Evolutionary conservation across 495 filamentous ascomycete species (phyloP).

Genomic region (Ramalina intermedia): DNA sequence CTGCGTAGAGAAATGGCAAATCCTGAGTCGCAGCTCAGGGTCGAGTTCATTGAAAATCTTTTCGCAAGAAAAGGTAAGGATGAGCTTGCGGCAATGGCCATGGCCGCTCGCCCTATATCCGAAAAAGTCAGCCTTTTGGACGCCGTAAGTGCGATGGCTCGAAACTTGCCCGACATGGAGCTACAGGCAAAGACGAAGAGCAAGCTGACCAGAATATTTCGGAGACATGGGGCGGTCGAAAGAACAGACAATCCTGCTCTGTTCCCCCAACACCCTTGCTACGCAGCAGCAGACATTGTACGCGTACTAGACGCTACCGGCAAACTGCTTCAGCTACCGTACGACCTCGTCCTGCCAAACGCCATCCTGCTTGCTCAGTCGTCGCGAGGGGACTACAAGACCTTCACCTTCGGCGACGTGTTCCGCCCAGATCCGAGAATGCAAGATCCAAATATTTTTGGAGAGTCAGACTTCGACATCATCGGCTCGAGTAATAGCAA

Average conservation of each 20-base stretch:
- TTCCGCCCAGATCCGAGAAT: slow-evolving; percentile 69
- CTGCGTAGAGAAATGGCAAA: slow-evolving; percentile 70
- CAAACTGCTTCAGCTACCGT: slow-evolving; percentile 77
- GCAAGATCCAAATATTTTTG: slow-evolving; percentile 63
- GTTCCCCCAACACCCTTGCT: slow-evolving; percentile 70
- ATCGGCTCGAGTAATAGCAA: slow-evolving; percentile 65
- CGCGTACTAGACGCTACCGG: slow-evolving; percentile 71
- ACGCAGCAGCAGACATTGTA: slow-evolving; percentile 44
- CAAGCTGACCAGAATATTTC: slow-evolving; percentile 62
- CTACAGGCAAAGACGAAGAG: slow-evolving; percentile 65
- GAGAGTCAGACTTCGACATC: slow-evolving; percentile 93
- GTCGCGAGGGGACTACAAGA: slow-evolving; percentile 50
- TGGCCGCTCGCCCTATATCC: neutral
- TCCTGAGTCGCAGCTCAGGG: slow-evolving; percentile 72
- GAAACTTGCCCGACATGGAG: slow-evolving; percentile 35
- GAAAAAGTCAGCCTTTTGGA: slow-evolving; percentile 9
- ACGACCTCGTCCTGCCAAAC: slow-evolving; percentile 79
- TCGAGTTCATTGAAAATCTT: slow-evolving; percentile 61
- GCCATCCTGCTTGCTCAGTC: slow-evolving; percentile 72
- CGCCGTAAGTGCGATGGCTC: slow-evolving; percentile 8
- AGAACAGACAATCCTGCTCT: slow-evolving; percentile 48
- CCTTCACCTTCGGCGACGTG: slow-evolving; percentile 79
- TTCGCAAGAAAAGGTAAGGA: neutral
- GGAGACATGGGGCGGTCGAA: slow-evolving; percentile 84
- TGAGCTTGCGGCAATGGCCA: neutral